These are phyloP conservation scores for Calvatia gigantea DNA, from an alignment of 768 basidiomycete genomes.

Conservation along the genomic window DNA sequence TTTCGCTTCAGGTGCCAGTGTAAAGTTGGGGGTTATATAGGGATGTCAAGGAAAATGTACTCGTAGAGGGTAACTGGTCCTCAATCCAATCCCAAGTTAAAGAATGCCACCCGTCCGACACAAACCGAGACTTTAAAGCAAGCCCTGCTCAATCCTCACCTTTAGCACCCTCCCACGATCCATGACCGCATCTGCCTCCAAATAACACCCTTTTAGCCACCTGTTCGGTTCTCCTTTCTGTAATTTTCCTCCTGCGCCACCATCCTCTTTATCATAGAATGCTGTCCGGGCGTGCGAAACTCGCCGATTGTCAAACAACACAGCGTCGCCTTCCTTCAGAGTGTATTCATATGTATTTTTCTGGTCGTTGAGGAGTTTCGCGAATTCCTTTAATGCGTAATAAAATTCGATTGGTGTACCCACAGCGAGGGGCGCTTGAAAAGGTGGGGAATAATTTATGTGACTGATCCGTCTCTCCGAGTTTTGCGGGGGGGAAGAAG, in stretches of 20 bases:
- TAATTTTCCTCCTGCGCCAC: constrained; percentile 19
- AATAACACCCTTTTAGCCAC: constrained; percentile 90
- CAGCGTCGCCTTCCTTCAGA: constrained; percentile 79
- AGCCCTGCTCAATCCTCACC: constrained; percentile 26
- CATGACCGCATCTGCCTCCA: constrained; percentile 63
- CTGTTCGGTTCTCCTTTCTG: constrained; percentile 53
- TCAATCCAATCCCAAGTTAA: too few relatives aligned
- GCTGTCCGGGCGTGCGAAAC: constrained; percentile 85
- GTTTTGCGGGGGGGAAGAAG: constrained; percentile 14
- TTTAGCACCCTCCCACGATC: constrained; percentile 57
- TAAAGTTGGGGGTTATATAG: too few relatives aligned
- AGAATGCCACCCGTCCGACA: too few relatives aligned
- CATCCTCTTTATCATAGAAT: constrained; percentile 47
- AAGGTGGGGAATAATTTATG: constrained; percentile 93
- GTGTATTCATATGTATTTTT: constrained; percentile 56
- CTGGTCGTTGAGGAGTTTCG: constrained; percentile 50
- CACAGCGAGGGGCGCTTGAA: constrained; percentile 76
- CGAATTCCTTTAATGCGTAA: constrained; percentile 59
- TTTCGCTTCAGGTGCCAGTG: too few relatives aligned
- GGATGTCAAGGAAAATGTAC: too few relatives aligned
- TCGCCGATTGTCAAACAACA: constrained; percentile 89
- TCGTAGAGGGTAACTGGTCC: too few relatives aligned
- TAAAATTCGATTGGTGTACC: constrained; percentile 57
- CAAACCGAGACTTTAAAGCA: too few relatives aligned
- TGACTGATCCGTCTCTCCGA: constrained; percentile 40